Percentiles rank a stretch among this genome's conserved stretches.
Conservation (phyloP, 176 grass and related monocot species). For the Oryza officinalis region DNA sequence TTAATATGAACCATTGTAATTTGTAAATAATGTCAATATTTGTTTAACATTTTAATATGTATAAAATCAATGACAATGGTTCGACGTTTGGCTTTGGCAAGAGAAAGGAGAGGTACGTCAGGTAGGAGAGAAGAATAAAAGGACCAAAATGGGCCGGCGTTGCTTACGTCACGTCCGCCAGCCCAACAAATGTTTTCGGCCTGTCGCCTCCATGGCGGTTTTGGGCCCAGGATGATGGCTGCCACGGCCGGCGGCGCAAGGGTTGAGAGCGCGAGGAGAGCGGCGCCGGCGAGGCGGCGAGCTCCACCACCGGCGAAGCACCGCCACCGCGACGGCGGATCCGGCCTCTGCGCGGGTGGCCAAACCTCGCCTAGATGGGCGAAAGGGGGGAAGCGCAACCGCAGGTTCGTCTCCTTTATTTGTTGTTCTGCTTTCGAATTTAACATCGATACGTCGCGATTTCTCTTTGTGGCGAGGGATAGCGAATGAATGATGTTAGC, state of each 20-base stretch:
- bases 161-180: too few relatives aligned
- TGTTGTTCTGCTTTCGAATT: not conserved
- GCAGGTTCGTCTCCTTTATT: slow-evolving; percentile 20
- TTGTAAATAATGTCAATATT: too few relatives aligned
- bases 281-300: not conserved
- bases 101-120: too few relatives aligned
- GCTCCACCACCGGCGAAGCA: not conserved
- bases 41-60: too few relatives aligned
- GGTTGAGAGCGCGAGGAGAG: not conserved
- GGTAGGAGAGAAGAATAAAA: too few relatives aligned
- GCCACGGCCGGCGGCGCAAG: not conserved
- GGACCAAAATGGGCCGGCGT: too few relatives aligned
- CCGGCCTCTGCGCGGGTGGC: not conserved
- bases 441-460: not conserved
- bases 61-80: too few relatives aligned
- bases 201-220: too few relatives aligned
- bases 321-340: not conserved
- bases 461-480: not conserved
- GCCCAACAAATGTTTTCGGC: too few relatives aligned
- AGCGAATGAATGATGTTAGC: too few relatives aligned
- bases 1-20: too few relatives aligned
- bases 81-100: too few relatives aligned
- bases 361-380: not conserved
- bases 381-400: not conserved
- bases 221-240: not conserved